Base-by-base conservation (phyloP, 2,329 filamentous ascomycete species). In the Akanthomyces dipterigenus region DNA sequence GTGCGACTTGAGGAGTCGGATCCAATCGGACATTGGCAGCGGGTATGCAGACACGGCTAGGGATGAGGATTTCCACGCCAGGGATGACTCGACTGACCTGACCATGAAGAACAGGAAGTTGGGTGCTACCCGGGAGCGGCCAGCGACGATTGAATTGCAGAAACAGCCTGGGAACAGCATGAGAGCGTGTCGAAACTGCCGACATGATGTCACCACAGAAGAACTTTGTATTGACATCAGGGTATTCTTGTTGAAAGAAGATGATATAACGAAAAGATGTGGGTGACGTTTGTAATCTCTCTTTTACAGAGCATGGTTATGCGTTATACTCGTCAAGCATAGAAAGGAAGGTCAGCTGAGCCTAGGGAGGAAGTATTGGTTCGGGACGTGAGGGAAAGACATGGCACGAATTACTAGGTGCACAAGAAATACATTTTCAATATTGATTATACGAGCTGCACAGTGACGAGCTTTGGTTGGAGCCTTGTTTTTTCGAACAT, bases 341-440 rank as follows among this genome's bases (percentile, higher is more conserved):
- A 59, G 55, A 59, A 56, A 34, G 31, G 55, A 51, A 43, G 51
- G n/a, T 51, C n/a, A 59, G 55, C 46, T 59, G 46, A 50, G 34
- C 18, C 22, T 43, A 49, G 28, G 43, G 43, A 28, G 34, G 55
- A 20, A 40, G 16, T 28, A 40, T n/a, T 26, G 22, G 22, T 31
- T 31, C 22, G 24, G n/a, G 55, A 36, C 55, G 49, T 48, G 55
- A 42, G n/a, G 22, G 45, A 12, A 43, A 42, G 14, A 46, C 28
- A 49, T 49, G 43, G 43, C 43, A 51, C 24, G 31, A 24, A 22
- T 40, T 4, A 26, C 28, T 50, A 22, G 34, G 11, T 59, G 43
- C 36, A 51, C 16, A 43, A 24, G 22, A 51, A 58, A 22, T 50
- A 40, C 5, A 43, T 22, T 56, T 43, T 48, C 20, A 20, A 26